A percentile compares a stretch with the other conserved stretches of the same genome.
These are phyloP conservation scores for Eudorina sp. DNA, from an alignment of 139 green algal genomes.

Conservation along the genomic window DNA sequence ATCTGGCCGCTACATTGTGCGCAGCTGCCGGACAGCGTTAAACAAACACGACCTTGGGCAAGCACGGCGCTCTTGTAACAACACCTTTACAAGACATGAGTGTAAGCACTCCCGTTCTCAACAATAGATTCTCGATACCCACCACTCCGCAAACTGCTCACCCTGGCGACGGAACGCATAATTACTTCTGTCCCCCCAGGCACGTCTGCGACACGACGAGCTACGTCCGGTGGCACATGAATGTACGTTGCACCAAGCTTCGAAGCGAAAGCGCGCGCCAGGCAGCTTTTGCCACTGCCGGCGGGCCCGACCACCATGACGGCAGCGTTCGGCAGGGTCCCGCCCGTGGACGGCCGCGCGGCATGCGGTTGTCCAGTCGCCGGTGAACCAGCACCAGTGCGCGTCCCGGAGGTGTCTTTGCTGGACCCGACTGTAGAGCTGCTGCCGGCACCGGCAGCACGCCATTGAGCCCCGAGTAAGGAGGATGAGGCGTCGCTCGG, in stretches of 20 bases:
- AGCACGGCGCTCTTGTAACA: too few species aligned
- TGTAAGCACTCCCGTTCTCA: too few species aligned
- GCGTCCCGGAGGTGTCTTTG: neutral
- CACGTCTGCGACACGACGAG: neutral
- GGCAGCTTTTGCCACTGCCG: constrained; percentile 16
- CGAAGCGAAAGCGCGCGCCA: neutral
- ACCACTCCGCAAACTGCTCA: too few species aligned
- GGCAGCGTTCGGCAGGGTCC: neutral
- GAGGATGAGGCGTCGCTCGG: neutral
- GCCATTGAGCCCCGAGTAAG: neutral
- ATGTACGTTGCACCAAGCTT: neutral
- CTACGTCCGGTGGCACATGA: neutral
- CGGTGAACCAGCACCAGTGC: neutral
- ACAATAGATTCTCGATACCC: too few species aligned
- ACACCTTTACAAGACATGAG: too few species aligned
- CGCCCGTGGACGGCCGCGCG: neutral
- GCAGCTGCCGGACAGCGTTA: too few species aligned
- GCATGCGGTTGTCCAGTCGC: neutral
- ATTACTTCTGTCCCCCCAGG: neutral
- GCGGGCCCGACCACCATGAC: constrained; percentile 10
- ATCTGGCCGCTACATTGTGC: too few species aligned
- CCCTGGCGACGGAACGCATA: neutral
- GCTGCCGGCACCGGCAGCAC: too few species aligned
- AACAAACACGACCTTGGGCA: too few species aligned
- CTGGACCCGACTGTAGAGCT: too few species aligned